These are phyloP conservation scores for Aureobasidium leucospermi DNA, from an alignment of 2,329 filamentous ascomycete species.

Conservation along the genomic window DNA sequence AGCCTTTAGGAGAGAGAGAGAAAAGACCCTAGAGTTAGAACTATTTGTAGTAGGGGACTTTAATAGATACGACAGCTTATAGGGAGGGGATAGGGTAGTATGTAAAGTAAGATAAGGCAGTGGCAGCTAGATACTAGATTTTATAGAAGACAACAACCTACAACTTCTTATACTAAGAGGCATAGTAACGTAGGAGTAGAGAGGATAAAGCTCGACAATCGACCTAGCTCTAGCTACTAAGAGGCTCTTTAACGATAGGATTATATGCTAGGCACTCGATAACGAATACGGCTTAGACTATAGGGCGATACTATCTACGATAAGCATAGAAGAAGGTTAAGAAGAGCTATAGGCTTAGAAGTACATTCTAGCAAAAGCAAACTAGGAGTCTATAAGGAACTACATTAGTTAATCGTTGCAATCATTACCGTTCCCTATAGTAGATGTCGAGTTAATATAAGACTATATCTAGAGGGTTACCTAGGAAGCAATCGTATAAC, in stretches of 20 bases:
- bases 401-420: background rate
- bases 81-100: too few species aligned
- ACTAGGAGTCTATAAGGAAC: background rate
- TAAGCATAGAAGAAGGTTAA: too few species aligned
- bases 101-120: too few species aligned
- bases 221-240: background rate
- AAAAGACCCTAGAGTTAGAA: too few species aligned
- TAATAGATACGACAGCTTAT: too few species aligned
- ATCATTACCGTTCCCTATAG: background rate
- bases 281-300: background rate
- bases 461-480: background rate
- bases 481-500: conserved; percentile 14
- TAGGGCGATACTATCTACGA: too few species aligned
- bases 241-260: background rate
- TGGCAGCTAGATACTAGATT: background rate
- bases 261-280: background rate
- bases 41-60: too few species aligned
- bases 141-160: background rate
- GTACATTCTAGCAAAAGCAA: background rate
- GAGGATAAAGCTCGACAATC: background rate
- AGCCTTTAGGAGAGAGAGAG: too few species aligned
- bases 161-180: background rate
- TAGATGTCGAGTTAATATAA: background rate
- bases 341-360: background rate
- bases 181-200: background rate